Evolutionary conservation across 202 grass and related monocot genomes (phyloP), one percentile per base, ranked within the genome.

Genomic region (Zizania palustris): DNA sequence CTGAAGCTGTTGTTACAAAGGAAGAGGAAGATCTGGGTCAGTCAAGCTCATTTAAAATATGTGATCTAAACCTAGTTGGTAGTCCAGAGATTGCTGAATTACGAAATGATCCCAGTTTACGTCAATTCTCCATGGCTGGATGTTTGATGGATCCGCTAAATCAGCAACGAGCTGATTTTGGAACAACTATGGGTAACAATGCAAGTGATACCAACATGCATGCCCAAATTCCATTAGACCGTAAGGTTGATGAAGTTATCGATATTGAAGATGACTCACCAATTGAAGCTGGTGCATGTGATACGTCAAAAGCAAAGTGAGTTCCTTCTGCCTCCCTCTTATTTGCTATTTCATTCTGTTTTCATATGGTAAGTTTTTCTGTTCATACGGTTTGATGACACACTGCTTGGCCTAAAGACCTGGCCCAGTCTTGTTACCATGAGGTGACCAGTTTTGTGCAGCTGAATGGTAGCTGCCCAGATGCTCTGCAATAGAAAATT

Each of bases 11-110:
- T 69, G 67, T 66, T 4, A 67, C 41, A 59, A 74, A 82, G 63
- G 85, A 95, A 84, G 85, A 92, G 69, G 80, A 86, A 78, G 90
- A 92, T 22, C 63, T 86, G 48, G 74, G 54, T 14, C 82, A 87
- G 58, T 67, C 87, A 65, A 76, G 65, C 53, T 92, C 95, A 51
- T 98, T 99, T 93, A 90, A 98, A 83, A 92, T 84, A 37, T 84
- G 83, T 80, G 96, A 96, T 78, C 92, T 96, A 45, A 99, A 99
- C 72, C 72, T 99, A 45, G 81, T 94, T 82, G 83, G 87, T 67
- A 86, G 75, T 78, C 87, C 85, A 63, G 96, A 96, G 72, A 73
- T 90, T 80, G 77, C 82, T 72, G 96, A 99, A 74, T 85, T 89
- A 65, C 87, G 77, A 10, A 84, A 83, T 83, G 83, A 91, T 78